phyloP scores from a whole-genome alignment of 495 filamentous ascomycete genomes.

The Arthonia radiata region DNA sequence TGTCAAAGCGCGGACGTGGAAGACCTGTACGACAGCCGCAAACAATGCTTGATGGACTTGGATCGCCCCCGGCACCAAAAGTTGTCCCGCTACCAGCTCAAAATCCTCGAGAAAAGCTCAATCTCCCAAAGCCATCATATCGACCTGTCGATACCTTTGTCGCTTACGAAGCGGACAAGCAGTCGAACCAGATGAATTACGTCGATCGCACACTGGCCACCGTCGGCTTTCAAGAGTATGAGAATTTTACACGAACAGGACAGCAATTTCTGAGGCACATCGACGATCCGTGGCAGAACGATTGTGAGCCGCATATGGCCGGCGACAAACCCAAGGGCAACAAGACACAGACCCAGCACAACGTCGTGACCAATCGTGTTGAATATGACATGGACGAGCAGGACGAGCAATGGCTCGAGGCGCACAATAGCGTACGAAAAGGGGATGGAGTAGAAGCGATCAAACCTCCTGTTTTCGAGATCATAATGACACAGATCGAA shows the following conservation, averaged over 20 bases:
- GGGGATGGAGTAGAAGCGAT: constrained; percentile 50
- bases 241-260: constrained; percentile 57
- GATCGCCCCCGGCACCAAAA: constrained; percentile 31
- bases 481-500: constrained; percentile 95
- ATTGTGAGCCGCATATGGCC: constrained; percentile 38
- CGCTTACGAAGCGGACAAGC: constrained; percentile 33
- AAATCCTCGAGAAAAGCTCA: constrained; percentile 40
- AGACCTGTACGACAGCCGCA: constrained; percentile 35
- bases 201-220: constrained; percentile 85
- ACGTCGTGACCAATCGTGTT: constrained; percentile 40
- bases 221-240: constrained; percentile 84
- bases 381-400: constrained; percentile 99
- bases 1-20: constrained; percentile 27
- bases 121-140: constrained; percentile 37
- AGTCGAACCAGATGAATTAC: constrained; percentile 37
- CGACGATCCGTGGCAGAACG: constrained; percentile 61
- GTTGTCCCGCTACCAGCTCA: constrained; percentile 35
- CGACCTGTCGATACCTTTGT: constrained; percentile 31
- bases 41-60: constrained; percentile 32
- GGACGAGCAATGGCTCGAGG: constrained; percentile 85
- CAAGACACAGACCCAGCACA: constrained; percentile 12
- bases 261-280: constrained; percentile 51
- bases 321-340: constrained; percentile 35
- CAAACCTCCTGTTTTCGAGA: constrained; percentile 80
- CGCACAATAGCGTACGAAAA: constrained; percentile 52